These are phyloP conservation scores for Closterium sp. DNA, from an alignment of 139 green algal species.

Conservation along the genomic window DNA sequence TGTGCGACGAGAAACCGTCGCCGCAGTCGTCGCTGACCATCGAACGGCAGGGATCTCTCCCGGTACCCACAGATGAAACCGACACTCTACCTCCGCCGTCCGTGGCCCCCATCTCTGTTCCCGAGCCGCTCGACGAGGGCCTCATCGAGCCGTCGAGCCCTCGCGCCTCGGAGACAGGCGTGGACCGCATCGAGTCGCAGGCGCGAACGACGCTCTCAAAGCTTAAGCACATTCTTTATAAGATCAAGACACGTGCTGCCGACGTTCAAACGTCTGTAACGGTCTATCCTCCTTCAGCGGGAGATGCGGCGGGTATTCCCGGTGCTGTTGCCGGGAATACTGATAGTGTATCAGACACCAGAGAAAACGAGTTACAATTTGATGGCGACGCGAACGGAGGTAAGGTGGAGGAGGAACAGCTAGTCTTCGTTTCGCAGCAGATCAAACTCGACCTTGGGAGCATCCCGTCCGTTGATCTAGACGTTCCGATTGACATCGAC, in stretches of 20 bases:
- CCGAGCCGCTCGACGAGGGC: background rate
- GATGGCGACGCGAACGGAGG: background rate
- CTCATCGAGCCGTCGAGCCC: background rate
- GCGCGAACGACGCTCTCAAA: slow-evolving; percentile 40
- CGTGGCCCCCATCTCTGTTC: background rate
- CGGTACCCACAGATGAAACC: background rate
- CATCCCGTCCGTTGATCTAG: background rate
- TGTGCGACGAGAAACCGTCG: background rate
- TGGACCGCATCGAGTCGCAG: slow-evolving; percentile 35
- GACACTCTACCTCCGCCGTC: background rate
- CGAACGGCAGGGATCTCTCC: background rate
- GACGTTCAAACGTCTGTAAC: background rate
- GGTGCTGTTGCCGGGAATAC: no score
- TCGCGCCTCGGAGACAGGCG: background rate
- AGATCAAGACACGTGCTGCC: slow-evolving; percentile 11
- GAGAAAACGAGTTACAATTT: background rate
- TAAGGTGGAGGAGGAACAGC: slow-evolving; percentile 1
- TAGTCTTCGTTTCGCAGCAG: slow-evolving; percentile 38
- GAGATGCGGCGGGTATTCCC: background rate
- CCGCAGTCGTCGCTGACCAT: background rate
- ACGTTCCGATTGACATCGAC: background rate
- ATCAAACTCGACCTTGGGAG: slow-evolving; percentile 24
- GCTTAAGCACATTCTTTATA: slow-evolving; percentile 47
- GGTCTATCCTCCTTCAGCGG: background rate
- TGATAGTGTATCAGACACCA: background rate